A percentile compares a stretch with the other conserved stretches of the same genome.
These are phyloP conservation scores for Phaeoacremonium minimum DNA, from an alignment of 2,329 filamentous ascomycete species.

Conservation along the genomic window DNA sequence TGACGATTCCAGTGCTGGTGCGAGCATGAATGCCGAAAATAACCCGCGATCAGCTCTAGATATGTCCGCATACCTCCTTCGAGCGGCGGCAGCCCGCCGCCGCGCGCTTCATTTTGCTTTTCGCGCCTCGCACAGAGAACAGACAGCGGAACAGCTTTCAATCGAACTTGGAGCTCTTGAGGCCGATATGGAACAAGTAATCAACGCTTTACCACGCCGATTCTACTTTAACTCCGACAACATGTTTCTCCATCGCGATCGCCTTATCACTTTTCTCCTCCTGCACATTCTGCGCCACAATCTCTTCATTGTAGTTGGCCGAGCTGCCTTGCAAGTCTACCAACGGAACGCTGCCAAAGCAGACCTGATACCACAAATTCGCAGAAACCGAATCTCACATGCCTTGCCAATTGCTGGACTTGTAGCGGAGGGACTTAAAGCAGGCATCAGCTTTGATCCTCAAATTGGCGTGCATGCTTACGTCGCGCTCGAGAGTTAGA, in stretches of 20 bases:
- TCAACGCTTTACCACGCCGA: slow-evolving; percentile 4
- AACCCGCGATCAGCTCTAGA: too few relatives aligned
- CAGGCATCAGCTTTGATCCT: slow-evolving; percentile 6
- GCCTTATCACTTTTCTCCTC: slow-evolving; percentile 9
- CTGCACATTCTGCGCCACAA: slow-evolving; percentile 11
- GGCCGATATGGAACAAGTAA: slow-evolving; percentile 7
- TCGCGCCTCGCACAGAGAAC: slow-evolving; percentile 10
- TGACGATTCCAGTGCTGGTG: too few relatives aligned
- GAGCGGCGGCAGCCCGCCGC: slow-evolving; percentile 9
- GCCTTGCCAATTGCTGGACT: slow-evolving; percentile 10
- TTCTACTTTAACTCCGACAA: slow-evolving; percentile 10
- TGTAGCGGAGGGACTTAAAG: slow-evolving; percentile 6
- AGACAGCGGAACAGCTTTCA: slow-evolving; percentile 4
- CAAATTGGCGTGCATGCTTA: slow-evolving; percentile 11
- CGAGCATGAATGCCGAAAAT: too few relatives aligned
- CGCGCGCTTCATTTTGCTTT: slow-evolving; percentile 10
- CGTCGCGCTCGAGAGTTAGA: slow-evolving; percentile 10
- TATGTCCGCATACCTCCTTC: too few relatives aligned
- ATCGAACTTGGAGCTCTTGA: slow-evolving; percentile 8
- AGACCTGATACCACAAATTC: slow-evolving; percentile 3
- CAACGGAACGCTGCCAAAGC: too few relatives aligned
- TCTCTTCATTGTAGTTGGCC: slow-evolving; percentile 8
- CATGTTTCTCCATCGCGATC: slow-evolving; percentile 9
- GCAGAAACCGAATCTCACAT: slow-evolving; percentile 7
- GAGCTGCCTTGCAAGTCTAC: slow-evolving; percentile 7